These are phyloP conservation scores for Podospora fimiseda DNA, from an alignment of 495 filamentous ascomycete genomes.

Conservation along the genomic window DNA sequence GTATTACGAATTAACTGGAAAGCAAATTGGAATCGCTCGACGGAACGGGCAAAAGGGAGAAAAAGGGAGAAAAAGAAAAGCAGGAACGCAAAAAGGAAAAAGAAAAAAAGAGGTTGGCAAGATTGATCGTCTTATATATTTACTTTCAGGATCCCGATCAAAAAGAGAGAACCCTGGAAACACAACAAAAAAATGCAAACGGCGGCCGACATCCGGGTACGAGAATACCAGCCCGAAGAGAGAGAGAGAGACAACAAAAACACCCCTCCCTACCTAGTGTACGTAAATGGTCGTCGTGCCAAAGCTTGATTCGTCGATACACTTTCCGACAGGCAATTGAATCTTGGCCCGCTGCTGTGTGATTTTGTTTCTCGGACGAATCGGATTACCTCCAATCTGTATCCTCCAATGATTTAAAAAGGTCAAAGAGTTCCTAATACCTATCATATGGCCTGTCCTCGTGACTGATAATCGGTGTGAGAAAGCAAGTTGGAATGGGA, in stretches of 20 bases:
- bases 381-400: background rate
- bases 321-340: background rate
- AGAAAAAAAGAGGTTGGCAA: background rate
- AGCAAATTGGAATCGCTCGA: background rate
- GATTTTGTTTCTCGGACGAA: background rate
- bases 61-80: background rate
- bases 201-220: background rate
- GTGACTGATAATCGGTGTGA: conserved; percentile 3
- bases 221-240: background rate
- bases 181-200: background rate
- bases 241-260: too few relatives aligned
- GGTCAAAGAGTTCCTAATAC: background rate
- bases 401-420: background rate
- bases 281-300: conserved; percentile 3
- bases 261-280: background rate
- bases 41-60: background rate
- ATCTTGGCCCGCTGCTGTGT: too few relatives aligned
- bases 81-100: background rate
- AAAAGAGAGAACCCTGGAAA: background rate
- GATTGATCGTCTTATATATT: background rate
- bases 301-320: conserved; percentile 12
- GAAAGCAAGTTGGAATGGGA: background rate
- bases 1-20: background rate
- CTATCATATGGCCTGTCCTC: too few relatives aligned
- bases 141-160: background rate